Percentiles rank a stretch among this genome's conserved stretches.
phyloP scores from a whole-genome alignment of 2,329 filamentous ascomycete genomes.

The Sordariomycetes sp. region DNA sequence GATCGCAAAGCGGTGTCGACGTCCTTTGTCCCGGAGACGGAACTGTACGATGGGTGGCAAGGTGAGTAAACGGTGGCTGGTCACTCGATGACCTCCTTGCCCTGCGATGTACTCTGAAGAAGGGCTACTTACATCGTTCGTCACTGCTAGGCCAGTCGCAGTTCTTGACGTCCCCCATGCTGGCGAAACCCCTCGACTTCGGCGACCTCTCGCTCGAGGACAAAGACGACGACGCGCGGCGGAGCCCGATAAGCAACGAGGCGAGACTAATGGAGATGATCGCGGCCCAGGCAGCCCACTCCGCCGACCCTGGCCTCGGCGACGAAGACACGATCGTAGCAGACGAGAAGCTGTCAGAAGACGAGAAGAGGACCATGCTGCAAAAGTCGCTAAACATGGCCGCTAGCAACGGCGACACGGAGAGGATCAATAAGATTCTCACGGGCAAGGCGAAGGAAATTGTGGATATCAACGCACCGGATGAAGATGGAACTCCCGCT shows the following conservation, averaged over 20 bases:
- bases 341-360: constrained; percentile 61
- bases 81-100: not conserved
- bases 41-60: constrained; percentile 99
- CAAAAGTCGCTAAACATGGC: constrained; percentile 91
- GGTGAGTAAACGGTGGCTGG: constrained; percentile 34
- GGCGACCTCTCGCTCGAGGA: constrained; percentile 74
- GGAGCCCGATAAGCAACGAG: constrained; percentile 65
- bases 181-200: constrained; percentile 77
- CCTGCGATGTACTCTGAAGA: not conserved
- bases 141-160: constrained; percentile 73
- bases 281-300: constrained; percentile 81
- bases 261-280: constrained; percentile 90
- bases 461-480: constrained; percentile 76
- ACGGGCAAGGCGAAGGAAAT: constrained; percentile 62
- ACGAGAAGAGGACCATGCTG: constrained; percentile 69
- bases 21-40: constrained; percentile 68
- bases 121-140: not conserved
- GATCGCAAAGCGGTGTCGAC: constrained; percentile 64
- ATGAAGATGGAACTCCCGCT: constrained; percentile 93
- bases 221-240: constrained; percentile 48
- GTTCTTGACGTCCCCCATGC: constrained; percentile 78
- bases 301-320: constrained; percentile 59
- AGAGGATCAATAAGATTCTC: constrained; percentile 67
- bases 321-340: constrained; percentile 71
- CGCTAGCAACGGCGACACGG: constrained; percentile 87